Base-by-base conservation (phyloP, 1,284 basidiomycete genomes). In the Kwoniella shivajii region DNA sequence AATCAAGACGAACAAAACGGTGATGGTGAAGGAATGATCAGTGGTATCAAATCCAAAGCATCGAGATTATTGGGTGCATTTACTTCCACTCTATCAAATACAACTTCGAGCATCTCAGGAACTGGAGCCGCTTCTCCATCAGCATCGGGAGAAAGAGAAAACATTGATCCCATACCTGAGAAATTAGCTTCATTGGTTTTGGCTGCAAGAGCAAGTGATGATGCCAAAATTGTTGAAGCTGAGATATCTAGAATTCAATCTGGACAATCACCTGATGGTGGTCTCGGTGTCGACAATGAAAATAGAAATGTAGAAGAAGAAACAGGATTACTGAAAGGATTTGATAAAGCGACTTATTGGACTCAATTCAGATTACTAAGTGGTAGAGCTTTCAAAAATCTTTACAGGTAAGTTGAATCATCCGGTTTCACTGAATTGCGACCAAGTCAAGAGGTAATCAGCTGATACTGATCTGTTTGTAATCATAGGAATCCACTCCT, bases 341-440 rank as follows among this genome's bases (percentile, higher is more conserved):
- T 90, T 71, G 88, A 88, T 77, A 84, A 91, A 57, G 95, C 93
- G 3, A 87, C 84, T 60, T 92, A 88, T 83, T 82, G 83, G 56
- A 93, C 88, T 20, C 95, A 99, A 79, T 96, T 99, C 74, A 84
- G 84, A 71, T 92, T 98, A 59, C 77, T 99, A 66, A 94, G 90
- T 68, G 92, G 93, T 22, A 79, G 95, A 56, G 93, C 94, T n/a
- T 99, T 98, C 83, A 98, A 98, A 84, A 98, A 98, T 73, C 78
- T 98, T 57, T 93, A 94, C 74, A 63, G 74, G 74, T 72, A 36
- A 56, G 67, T 54, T n/a, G 14, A 13, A 11, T 30, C 6, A 6
- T 42, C 13, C 13, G 18, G 48, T n/a, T 34, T 27, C 16, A 9
- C 29, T 4, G 3, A 13, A 7, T 26, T 50, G 0, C n/a, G 7